A percentile compares a stretch with the other conserved stretches of the same genome.
phyloP scores from a whole-genome alignment of 768 basidiomycete species.

The Leucogyrophana mollusca region DNA sequence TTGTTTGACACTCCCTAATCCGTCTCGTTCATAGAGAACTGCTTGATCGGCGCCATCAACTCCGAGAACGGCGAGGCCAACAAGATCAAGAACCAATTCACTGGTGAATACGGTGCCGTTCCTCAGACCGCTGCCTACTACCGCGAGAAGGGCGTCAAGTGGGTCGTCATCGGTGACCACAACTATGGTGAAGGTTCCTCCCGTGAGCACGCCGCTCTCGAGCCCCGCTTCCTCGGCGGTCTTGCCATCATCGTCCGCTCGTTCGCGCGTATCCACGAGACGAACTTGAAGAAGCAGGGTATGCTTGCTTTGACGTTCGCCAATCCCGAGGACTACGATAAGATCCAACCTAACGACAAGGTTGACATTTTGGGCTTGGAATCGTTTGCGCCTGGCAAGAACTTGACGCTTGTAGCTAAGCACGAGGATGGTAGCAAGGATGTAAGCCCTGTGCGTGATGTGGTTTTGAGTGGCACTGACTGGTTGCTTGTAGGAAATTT shows the following conservation, averaged over 20 bases:
- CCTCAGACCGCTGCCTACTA: constrained; percentile 86
- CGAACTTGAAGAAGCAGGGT: constrained; percentile 99
- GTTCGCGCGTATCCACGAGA: constrained; percentile 97
- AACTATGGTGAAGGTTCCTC: constrained; percentile 99
- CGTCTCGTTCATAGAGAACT: constrained; percentile 66
- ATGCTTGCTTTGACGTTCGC: constrained; percentile 96
- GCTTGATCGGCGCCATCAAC: constrained; percentile 97
- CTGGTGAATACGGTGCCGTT: constrained; percentile 82
- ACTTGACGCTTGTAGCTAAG: constrained; percentile 79
- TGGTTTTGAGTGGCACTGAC: constrained; percentile 8
- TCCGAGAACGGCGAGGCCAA: constrained; percentile 94
- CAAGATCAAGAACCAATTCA: constrained; percentile 88
- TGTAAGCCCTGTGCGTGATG: constrained; percentile 31
- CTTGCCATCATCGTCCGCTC: constrained; percentile 94
- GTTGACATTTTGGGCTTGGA: constrained; percentile 89
- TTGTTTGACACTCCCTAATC: neutral
- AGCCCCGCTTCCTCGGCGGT: constrained; percentile 93
- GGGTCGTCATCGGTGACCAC: constrained; percentile 96
- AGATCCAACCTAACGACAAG: constrained; percentile 81
- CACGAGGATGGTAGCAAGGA: constrained; percentile 80
- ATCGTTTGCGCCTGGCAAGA: constrained; percentile 87
- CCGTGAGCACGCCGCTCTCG: constrained; percentile 96
- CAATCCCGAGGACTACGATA: constrained; percentile 93
- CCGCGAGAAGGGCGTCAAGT: constrained; percentile 86
- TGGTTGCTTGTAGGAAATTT: constrained; percentile 49